phyloP scores from a whole-genome alignment of 2,329 filamentous ascomycete genomes.

The Aspergillus fumigatus region DNA sequence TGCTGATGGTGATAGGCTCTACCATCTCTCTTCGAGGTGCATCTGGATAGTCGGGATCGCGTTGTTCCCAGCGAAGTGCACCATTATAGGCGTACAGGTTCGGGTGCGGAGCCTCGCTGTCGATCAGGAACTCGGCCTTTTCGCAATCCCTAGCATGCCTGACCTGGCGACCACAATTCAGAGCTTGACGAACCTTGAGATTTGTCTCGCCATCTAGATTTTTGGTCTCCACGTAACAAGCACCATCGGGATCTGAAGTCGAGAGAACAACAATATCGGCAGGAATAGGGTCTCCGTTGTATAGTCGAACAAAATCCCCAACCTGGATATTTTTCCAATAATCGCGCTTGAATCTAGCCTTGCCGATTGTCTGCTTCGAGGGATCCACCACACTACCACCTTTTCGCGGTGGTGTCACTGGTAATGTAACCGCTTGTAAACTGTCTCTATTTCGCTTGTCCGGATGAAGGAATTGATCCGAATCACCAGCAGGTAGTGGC shows the following conservation, averaged over 20 bases:
- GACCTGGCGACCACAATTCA: conserved; percentile 77
- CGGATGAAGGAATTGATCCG: conserved; percentile 29
- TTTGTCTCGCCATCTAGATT: conserved; percentile 98
- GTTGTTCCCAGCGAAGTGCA: conserved; percentile 80
- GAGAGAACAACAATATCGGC: conserved; percentile 89
- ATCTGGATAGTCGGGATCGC: conserved; percentile 58
- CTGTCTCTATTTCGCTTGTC: conserved; percentile 26
- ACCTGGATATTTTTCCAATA: conserved; percentile 94
- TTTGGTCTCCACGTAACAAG: conserved; percentile 97
- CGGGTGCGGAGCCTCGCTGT: conserved; percentile 85
- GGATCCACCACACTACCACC: conserved; percentile 71
- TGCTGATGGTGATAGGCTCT: conserved; percentile 92
- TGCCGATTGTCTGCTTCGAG: conserved; percentile 59
- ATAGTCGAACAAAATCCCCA: conserved; percentile 92
- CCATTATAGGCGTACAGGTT: conserved; percentile 96
- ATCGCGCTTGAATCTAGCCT: conserved; percentile 84
- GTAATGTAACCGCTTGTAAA: conserved; percentile 19
- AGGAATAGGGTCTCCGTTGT: conserved; percentile 92
- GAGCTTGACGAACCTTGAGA: conserved; percentile 85
- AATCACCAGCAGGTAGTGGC: conserved; percentile 30
- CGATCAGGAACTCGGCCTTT: conserved; percentile 76
- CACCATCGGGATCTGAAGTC: conserved; percentile 88
- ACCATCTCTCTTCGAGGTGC: conserved; percentile 70
- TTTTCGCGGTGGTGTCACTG: conserved; percentile 35
- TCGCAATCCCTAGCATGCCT: conserved; percentile 92